Percentiles rank a stretch among this genome's conserved stretches.
These are phyloP conservation scores for Wickerhamomyces kurtzmanii DNA, from an alignment of 805 yeast species.

Conservation along the genomic window DNA sequence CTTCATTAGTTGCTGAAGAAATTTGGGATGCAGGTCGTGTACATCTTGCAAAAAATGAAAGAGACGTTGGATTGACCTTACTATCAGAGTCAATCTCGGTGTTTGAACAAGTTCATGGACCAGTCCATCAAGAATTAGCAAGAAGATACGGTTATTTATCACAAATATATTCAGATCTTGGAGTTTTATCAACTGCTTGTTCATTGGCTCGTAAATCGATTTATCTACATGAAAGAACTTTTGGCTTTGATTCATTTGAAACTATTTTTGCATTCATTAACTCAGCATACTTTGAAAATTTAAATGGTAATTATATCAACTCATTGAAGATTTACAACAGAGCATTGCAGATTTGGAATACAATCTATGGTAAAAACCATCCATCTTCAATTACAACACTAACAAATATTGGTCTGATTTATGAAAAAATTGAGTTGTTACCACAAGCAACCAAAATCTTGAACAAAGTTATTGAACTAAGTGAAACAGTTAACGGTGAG, in stretches of 20 bases:
- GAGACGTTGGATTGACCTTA: conserved; percentile 51
- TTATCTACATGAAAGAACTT: conserved; percentile 65
- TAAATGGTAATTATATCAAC: conserved; percentile 46
- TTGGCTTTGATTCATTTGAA: conserved; percentile 76
- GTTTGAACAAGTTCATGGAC: conserved; percentile 78
- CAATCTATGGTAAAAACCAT: conserved; percentile 44
- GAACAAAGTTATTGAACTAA: conserved; percentile 40
- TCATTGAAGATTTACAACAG: conserved; percentile 54
- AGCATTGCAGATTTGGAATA: conserved; percentile 48
- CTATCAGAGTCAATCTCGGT: conserved; percentile 62
- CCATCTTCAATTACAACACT: conserved; percentile 61
- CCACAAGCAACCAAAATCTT: conserved; percentile 43
- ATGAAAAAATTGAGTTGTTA: conserved; percentile 41
- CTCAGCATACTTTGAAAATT: conserved; percentile 62
- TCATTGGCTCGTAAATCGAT: conserved; percentile 59
- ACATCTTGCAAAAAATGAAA: conserved; percentile 10
- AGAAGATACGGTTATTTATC: conserved; percentile 58
- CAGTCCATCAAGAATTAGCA: conserved; percentile 71
- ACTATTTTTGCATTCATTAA: conserved; percentile 64
- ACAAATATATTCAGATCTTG: conserved; percentile 52
- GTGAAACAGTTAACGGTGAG: conserved; percentile 43
- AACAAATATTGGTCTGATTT: conserved; percentile 49
- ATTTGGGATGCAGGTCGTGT: conserved; percentile 55
- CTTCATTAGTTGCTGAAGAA: conserved; percentile 63
- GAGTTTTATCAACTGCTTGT: conserved; percentile 48